These are phyloP conservation scores for Colletotrichum magnum DNA, from an alignment of 2,329 filamentous ascomycete genomes.

Conservation along the genomic window DNA sequence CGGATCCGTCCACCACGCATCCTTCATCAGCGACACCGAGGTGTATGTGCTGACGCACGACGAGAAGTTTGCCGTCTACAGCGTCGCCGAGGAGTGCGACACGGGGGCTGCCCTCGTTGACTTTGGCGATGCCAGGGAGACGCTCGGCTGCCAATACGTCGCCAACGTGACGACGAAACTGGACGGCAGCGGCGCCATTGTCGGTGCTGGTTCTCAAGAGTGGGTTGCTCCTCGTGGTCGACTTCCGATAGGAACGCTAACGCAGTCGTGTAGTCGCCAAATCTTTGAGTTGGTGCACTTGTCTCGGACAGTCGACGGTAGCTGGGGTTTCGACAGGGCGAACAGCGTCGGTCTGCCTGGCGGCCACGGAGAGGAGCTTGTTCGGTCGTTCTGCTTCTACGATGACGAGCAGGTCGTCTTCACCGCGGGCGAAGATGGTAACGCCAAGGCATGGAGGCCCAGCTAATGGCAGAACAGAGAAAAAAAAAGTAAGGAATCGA, in stretches of 20 bases:
- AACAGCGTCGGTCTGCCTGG: constrained; percentile 72
- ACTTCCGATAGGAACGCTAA: constrained; percentile 8
- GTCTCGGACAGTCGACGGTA: constrained; percentile 58
- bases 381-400: constrained; percentile 75
- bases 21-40: constrained; percentile 75
- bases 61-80: constrained; percentile 82
- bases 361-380: constrained; percentile 75
- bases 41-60: constrained; percentile 84
- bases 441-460: constrained; percentile 69
- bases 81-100: constrained; percentile 74
- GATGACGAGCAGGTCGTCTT: constrained; percentile 72
- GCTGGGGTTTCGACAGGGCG: constrained; percentile 69
- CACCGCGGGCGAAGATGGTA: constrained; percentile 71
- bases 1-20: constrained; percentile 79
- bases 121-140: constrained; percentile 78
- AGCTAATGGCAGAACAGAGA: constrained; percentile 3
- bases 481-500: not conserved
- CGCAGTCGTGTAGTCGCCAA: constrained; percentile 58
- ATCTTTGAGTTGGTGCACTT: constrained; percentile 74
- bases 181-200: constrained; percentile 69
- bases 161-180: constrained; percentile 75
- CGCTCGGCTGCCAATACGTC: constrained; percentile 81
- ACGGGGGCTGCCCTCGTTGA: constrained; percentile 68
- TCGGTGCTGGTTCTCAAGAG: constrained; percentile 79
- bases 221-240: constrained; percentile 52